Evolutionary conservation across 2,329 filamentous ascomycete genomes (phyloP).

Genomic region (Claviceps africana): DNA sequence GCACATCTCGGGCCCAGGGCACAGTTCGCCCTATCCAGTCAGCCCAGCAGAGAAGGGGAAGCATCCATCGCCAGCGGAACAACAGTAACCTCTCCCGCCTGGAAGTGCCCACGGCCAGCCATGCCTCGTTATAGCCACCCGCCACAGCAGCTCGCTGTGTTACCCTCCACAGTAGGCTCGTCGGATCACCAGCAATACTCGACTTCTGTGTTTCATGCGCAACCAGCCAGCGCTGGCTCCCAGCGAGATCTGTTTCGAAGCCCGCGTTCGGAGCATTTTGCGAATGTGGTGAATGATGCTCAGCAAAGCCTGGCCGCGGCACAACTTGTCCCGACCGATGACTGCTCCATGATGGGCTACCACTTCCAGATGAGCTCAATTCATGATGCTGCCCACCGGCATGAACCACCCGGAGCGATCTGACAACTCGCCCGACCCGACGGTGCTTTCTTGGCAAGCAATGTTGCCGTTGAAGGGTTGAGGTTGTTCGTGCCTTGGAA

Average conservation of each 20-base stretch:
- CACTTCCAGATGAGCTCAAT: conserved; percentile 14
- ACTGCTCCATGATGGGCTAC: conserved; percentile 12
- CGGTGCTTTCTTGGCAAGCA: neutral
- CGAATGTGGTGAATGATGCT: conserved; percentile 14
- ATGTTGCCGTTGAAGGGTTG: neutral
- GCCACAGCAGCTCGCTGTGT: conserved; percentile 3
- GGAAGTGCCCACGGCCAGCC: conserved; percentile 17
- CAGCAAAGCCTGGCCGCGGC: conserved; percentile 9
- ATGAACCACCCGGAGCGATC: conserved; percentile 10
- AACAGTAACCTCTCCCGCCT: conserved; percentile 18
- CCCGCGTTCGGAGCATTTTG: conserved; percentile 8
- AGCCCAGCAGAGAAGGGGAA: conserved; percentile 21
- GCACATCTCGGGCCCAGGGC: conserved; percentile 14
- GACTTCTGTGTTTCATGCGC: conserved; percentile 1
- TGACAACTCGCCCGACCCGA: conserved; percentile 9
- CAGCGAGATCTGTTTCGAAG: conserved; percentile 8
- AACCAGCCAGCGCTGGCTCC: neutral
- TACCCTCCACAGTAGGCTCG: conserved; percentile 1
- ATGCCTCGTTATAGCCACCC: conserved; percentile 15
- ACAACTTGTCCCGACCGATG: conserved; percentile 11
- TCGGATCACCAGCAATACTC: conserved; percentile 4
- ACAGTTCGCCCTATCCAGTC: conserved; percentile 16
- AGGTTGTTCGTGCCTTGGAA: neutral
- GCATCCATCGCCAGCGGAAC: conserved; percentile 20
- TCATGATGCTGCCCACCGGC: conserved; percentile 9